Percentiles rank a stretch among this genome's conserved stretches.
Evolutionary conservation across 768 basidiomycete genomes (phyloP).

Genomic region (Pleurotus sapidus): DNA sequence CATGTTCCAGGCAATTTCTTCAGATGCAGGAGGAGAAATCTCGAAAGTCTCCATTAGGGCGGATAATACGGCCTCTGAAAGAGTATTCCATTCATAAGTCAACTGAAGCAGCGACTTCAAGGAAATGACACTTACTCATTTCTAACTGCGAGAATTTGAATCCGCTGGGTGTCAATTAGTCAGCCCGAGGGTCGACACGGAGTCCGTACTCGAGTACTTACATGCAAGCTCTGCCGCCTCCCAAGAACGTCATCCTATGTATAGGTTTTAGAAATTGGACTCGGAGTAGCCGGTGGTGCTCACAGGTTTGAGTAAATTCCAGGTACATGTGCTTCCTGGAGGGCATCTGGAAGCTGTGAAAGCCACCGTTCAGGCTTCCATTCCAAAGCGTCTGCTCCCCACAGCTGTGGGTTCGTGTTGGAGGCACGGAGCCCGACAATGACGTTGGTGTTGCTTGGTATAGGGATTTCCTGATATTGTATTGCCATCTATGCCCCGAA

Average conservation of each 20-base stretch:
- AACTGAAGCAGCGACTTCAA: background rate
- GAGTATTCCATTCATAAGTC: background rate
- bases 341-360: constrained; percentile 27
- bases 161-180: constrained; percentile 20
- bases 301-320: constrained; percentile 34
- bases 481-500: constrained; percentile 26
- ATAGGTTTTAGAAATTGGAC: too few relatives aligned
- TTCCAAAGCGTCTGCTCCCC: constrained; percentile 40
- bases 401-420: constrained; percentile 33
- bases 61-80: constrained; percentile 27
- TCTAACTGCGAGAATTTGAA: constrained; percentile 43
- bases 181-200: background rate
- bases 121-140: constrained; percentile 30
- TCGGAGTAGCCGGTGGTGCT: constrained; percentile 7
- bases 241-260: constrained; percentile 39
- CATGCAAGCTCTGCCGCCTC: constrained; percentile 45
- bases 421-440: constrained; percentile 24
- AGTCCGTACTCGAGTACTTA: constrained; percentile 17
- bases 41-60: constrained; percentile 13
- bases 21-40: background rate
- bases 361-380: constrained; percentile 49
- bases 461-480: constrained; percentile 17
- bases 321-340: constrained; percentile 28
- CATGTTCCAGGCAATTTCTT: background rate
- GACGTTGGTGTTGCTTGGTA: constrained; percentile 26